Evolutionary conservation across 2,329 filamentous ascomycete species (phyloP).

Genomic region (Aciculosporium take): DNA sequence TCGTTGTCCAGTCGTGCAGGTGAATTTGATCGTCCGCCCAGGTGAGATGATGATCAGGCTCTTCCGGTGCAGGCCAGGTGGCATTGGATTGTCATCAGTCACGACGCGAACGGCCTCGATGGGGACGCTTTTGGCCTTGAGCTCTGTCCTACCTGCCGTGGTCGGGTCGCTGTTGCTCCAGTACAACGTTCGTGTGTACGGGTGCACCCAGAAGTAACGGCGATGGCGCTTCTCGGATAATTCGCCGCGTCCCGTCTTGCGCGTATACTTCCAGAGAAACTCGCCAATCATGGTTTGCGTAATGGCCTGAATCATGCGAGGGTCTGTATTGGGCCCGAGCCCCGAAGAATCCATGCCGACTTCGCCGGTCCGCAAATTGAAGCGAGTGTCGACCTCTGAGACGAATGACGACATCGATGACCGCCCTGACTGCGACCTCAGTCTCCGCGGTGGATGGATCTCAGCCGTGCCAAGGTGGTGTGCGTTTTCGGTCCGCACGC

Average conservation of each 20-base stretch:
- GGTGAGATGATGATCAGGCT: conserved; percentile 83
- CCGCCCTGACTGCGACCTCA: conserved; percentile 27
- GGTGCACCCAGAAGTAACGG: conserved; percentile 98
- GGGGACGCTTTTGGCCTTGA: conserved; percentile 73
- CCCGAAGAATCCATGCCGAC: conserved; percentile 40
- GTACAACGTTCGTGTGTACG: conserved; percentile 90
- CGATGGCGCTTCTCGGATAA: conserved; percentile 83
- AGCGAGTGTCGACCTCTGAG: conserved; percentile 82
- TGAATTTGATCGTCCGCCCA: conserved; percentile 82
- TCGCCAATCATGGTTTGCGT: conserved; percentile 99
- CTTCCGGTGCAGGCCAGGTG: conserved; percentile 87
- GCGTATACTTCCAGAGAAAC: conserved; percentile 97
- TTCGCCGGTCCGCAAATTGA: conserved; percentile 55
- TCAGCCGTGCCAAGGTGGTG: conserved; percentile 34
- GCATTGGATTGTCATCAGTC: conserved; percentile 86
- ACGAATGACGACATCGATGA: conserved; percentile 92
- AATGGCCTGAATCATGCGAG: conserved; percentile 96
- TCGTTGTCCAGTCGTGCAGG: conserved; percentile 79
- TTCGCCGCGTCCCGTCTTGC: conserved; percentile 77
- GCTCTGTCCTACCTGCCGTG: conserved; percentile 58
- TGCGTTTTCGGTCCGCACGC: conserved; percentile 30
- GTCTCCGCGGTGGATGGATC: conserved; percentile 33
- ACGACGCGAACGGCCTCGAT: conserved; percentile 90
- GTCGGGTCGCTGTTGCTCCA: conserved; percentile 90
- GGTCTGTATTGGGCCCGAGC: conserved; percentile 65